Percentiles rank a stretch among this genome's conserved stretches.
Conservation (phyloP, 345 rosid genomes). For the Dipteronia dyeriana region DNA sequence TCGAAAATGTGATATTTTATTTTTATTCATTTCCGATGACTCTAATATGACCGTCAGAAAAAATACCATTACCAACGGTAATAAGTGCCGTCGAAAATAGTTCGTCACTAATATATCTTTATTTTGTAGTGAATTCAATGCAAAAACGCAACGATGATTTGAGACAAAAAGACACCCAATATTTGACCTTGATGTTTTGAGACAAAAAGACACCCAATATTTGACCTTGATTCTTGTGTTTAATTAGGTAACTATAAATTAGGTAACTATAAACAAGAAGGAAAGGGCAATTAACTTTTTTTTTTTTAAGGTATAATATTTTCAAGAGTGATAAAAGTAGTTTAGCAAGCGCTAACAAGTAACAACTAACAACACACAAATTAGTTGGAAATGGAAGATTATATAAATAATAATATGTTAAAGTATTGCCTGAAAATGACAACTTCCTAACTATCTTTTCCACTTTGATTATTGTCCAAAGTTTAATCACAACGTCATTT, state of each 20-base stretch:
- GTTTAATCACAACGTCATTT: background rate
- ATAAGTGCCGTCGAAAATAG: too few relatives aligned
- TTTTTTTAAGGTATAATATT: conserved; percentile 14
- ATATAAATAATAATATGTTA: background rate
- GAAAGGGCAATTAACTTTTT: conserved; percentile 12
- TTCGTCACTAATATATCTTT: too few relatives aligned
- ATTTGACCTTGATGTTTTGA: background rate
- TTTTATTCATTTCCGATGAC: too few relatives aligned
- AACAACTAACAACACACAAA: too few relatives aligned
- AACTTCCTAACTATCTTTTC: conserved; percentile 50
- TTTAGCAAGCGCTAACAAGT: conserved; percentile 20
- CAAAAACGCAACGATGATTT: background rate
- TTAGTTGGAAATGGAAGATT: conserved; percentile 22
- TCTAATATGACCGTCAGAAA: too few relatives aligned
- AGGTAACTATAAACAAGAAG: background rate
- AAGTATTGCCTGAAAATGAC: conserved; percentile 51
- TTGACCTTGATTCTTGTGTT: background rate
- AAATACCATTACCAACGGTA: too few relatives aligned
- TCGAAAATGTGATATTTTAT: too few relatives aligned
- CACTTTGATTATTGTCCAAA: conserved; percentile 21
- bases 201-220: background rate
- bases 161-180: background rate
- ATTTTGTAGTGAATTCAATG: too few relatives aligned
- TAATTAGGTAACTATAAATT: background rate
- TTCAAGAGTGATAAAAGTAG: conserved; percentile 5